These are phyloP conservation scores for Puccinia polysora DNA, from an alignment of 1,284 basidiomycete genomes.

Conservation along the genomic window DNA sequence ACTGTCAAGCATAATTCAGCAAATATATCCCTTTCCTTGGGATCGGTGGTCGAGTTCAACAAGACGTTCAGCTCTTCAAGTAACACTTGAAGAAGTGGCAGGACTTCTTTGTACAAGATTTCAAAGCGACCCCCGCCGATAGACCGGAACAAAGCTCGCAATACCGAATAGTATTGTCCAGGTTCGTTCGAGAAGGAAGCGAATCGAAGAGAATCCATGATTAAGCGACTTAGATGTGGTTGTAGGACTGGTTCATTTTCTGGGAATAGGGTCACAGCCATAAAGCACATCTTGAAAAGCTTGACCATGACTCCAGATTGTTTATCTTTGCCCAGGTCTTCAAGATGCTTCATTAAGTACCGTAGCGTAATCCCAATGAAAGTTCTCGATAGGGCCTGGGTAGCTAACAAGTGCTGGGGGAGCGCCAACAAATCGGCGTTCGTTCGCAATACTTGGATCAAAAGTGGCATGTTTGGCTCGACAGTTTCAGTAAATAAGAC, in stretches of 20 bases:
- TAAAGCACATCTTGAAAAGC: conserved; percentile 94
- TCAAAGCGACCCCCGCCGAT: conserved; percentile 98
- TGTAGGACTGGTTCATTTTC: conserved; percentile 87
- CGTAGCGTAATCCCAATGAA: conserved; percentile 87
- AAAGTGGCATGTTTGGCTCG: conserved; percentile 83
- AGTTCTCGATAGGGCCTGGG: conserved; percentile 78
- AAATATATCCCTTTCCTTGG: conserved; percentile 75
- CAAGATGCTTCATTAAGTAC: conserved; percentile 77
- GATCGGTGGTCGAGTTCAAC: conserved; percentile 71
- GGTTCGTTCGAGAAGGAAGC: conserved; percentile 88
- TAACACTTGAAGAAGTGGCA: conserved; percentile 94
- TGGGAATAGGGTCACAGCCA: conserved; percentile 76
- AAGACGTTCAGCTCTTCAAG: conserved; percentile 89
- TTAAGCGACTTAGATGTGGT: conserved; percentile 82
- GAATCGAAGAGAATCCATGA: conserved; percentile 94
- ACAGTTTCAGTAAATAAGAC: conserved; percentile 89
- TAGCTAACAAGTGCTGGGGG: conserved; percentile 77
- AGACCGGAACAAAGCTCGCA: conserved; percentile 88
- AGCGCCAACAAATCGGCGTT: conserved; percentile 78
- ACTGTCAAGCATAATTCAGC: conserved; percentile 97
- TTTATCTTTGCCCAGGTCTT: conserved; percentile 77
- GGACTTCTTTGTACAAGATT: conserved; percentile 89
- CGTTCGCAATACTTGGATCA: conserved; percentile 67
- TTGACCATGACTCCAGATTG: conserved; percentile 78
- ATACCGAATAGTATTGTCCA: conserved; percentile 87